Percentiles rank a stretch among this genome's conserved stretches.
phyloP scores from a whole-genome alignment of 2,329 filamentous ascomycete species.

The Botrytis aclada region DNA sequence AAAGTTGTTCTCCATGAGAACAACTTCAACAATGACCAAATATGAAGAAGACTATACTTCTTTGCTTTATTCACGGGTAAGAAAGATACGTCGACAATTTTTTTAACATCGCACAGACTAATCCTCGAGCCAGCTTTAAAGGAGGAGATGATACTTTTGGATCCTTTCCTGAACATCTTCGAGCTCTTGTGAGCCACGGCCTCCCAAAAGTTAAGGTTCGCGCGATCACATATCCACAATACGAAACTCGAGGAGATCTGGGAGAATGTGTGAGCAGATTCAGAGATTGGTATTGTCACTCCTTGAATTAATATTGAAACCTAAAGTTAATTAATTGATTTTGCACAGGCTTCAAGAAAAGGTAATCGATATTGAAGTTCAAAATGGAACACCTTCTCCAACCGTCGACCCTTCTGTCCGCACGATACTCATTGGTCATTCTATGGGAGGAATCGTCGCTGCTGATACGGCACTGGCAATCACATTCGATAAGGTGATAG shows the following conservation, averaged over 20 bases:
- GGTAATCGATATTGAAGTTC: conserved; percentile 92
- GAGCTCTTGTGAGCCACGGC: conserved; percentile 58
- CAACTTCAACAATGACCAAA: conserved; percentile 32
- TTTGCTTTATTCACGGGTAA: conserved; percentile 90
- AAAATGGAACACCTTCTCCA: conserved; percentile 72
- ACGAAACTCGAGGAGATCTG: conserved; percentile 77
- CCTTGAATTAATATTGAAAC: background rate
- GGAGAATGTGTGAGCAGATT: conserved; percentile 68
- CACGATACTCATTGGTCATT: conserved; percentile 80
- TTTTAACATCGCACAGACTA: conserved; percentile 1
- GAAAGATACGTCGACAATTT: conserved; percentile 52
- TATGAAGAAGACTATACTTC: conserved; percentile 74
- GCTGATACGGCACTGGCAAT: conserved; percentile 82
- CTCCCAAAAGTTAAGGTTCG: conserved; percentile 68
- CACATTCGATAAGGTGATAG: conserved; percentile 33
- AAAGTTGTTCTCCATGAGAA: background rate
- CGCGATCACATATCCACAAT: conserved; percentile 72
- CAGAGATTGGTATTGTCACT: conserved; percentile 60
- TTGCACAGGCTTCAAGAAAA: conserved; percentile 73
- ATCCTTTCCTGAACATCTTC: conserved; percentile 70
- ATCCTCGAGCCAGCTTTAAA: conserved; percentile 40
- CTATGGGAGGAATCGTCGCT: conserved; percentile 91
- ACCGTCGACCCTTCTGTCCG: conserved; percentile 83
- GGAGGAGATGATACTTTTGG: conserved; percentile 78
- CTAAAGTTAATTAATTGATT: conserved; percentile 15